Base-by-base conservation (phyloP, 257 asterid species). In the Ehretia macrophylla region DNA sequence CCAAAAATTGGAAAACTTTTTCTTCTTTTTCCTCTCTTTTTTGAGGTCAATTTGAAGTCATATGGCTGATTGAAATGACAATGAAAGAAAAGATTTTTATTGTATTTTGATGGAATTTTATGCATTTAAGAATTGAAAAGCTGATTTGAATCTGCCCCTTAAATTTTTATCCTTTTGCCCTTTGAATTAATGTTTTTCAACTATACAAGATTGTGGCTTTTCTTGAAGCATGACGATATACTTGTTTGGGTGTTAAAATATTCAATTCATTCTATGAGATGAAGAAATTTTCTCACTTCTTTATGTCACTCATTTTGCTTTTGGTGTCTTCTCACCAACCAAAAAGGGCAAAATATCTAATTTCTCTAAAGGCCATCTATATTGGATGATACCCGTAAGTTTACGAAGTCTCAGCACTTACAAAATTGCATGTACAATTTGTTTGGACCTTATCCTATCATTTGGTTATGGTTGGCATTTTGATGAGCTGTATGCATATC, bases 401-500 rank as follows among this genome's bases (percentile, higher is more conserved):
- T 21, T 58, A 8, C 55, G n/a, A 21, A 11, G 12, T 19, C 17
- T 71, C 48, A 17, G 61, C 51, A 56, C 48, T 27, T 11, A 23
- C 35, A 14, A 13, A 23, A 22, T 13, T 57, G 21, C 17, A 1
- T 61, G 18, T 32, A 23, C 9, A 13, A 5, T 14, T 17, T 32
- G 1, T 66, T 11, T 18, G 32, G 18, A 40, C 14, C 35, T 59
- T 38, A 14, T 20, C 60, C 45, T 18, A 12, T 27, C 17, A 17
- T 58, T 39, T 44, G 46, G 17, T 38, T 11, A 42, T 59, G 51
- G 48, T 50, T 27, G 23, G 17, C 49, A 56, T 55, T 23, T 50
- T 35, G 42, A 35, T 56, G 69, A 61, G 62, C 40, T 32, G 44
- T 47, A 58, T 44, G 21, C 45, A 39, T 59, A 32, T 59, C 64